phyloP scores from a whole-genome alignment of 371 early-diverging fungal genomes.

The Lichtheimia hyalospora region DNA sequence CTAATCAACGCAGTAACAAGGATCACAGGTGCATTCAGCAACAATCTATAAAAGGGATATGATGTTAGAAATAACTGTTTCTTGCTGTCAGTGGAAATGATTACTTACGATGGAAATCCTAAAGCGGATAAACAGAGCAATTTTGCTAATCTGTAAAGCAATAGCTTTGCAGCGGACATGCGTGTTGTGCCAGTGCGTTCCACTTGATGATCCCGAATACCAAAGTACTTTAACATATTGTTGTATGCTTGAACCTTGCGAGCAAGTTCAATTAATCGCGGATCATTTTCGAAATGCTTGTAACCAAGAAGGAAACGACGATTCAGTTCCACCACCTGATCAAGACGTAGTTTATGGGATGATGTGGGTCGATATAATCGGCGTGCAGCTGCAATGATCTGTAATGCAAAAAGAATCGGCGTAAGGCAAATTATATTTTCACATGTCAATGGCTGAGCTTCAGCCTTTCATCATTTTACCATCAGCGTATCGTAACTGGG shows the following conservation, averaged over 20 bases:
- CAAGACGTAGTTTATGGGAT: slow-evolving; percentile 57
- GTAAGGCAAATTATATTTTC: slow-evolving; percentile 5
- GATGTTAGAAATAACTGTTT: not conserved
- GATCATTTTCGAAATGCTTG: slow-evolving; percentile 55
- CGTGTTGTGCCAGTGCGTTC: slow-evolving; percentile 59
- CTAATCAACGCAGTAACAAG: slow-evolving; percentile 55
- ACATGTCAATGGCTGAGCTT: not conserved
- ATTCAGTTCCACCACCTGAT: slow-evolving; percentile 66
- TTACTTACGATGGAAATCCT: slow-evolving; percentile 65
- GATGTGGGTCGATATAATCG: slow-evolving; percentile 67
- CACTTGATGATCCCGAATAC: slow-evolving; percentile 87
- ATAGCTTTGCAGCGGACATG: slow-evolving; percentile 51
- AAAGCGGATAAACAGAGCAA: slow-evolving; percentile 59
- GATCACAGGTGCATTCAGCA: slow-evolving; percentile 67
- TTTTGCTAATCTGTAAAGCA: slow-evolving; percentile 57
- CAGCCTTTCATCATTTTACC: slow-evolving; percentile 29
- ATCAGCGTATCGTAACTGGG: slow-evolving; percentile 78
- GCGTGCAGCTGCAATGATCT: slow-evolving; percentile 74
- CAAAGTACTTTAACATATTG: slow-evolving; percentile 72
- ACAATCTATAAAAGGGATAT: slow-evolving; percentile 38
- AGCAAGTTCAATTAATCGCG: slow-evolving; percentile 56
- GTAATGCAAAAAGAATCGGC: slow-evolving; percentile 15
- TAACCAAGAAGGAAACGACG: slow-evolving; percentile 73
- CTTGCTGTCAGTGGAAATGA: not conserved
- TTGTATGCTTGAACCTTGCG: slow-evolving; percentile 76